phyloP scores from a whole-genome alignment of 495 filamentous ascomycete genomes.

The Hypoxylon subgilvum region DNA sequence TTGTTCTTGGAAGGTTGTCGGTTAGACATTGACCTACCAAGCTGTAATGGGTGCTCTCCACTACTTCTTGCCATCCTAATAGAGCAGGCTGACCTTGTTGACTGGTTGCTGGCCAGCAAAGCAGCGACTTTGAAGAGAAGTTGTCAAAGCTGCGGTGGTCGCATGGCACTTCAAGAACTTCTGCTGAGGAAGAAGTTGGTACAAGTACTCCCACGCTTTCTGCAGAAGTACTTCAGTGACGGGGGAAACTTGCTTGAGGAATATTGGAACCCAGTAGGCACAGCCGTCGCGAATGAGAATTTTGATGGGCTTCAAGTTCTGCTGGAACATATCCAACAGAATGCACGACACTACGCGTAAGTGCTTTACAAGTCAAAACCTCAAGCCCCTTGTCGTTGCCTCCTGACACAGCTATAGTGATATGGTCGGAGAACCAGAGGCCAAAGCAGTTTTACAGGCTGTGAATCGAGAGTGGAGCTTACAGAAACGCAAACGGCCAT shows the following conservation, averaged over 20 bases:
- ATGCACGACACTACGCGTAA: slow-evolving; percentile 1
- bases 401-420: not conserved
- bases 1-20: not conserved
- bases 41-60: slow-evolving; percentile 5
- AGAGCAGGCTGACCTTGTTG: not conserved
- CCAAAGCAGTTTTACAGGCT: not conserved
- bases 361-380: not conserved
- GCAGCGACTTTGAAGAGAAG: slow-evolving; percentile 1
- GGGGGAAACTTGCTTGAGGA: slow-evolving; percentile 1
- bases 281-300: not conserved
- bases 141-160: not conserved
- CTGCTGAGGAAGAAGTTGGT: not conserved
- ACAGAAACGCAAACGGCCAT: not conserved
- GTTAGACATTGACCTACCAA: not conserved
- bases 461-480: not conserved
- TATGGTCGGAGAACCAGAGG: not conserved
- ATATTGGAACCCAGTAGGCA: not conserved
- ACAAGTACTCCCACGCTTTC: not conserved
- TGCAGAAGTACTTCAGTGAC: not conserved
- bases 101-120: not conserved
- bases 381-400: not conserved
- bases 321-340: not conserved
- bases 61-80: not conserved
- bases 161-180: not conserved
- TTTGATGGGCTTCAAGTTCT: not conserved